phyloP scores from a whole-genome alignment of 2,329 filamentous ascomycete genomes.

The Tolypocladium ovalisporum region DNA sequence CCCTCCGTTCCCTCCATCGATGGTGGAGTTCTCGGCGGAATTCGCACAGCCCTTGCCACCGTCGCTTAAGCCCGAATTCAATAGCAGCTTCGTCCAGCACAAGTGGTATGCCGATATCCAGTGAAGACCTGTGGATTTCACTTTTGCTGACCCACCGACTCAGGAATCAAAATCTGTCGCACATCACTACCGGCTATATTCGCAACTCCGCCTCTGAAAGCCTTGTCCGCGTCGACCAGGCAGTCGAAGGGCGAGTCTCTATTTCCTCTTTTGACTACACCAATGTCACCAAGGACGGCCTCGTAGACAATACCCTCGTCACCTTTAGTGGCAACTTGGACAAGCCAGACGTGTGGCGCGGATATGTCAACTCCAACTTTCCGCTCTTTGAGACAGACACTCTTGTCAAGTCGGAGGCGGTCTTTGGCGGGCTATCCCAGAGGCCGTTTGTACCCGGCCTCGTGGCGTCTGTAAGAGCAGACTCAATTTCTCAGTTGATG shows the following conservation, averaged over 20 bases:
- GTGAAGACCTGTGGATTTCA: not conserved
- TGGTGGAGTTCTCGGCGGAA: constrained; percentile 15
- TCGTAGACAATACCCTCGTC: constrained; percentile 24
- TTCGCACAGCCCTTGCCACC: constrained; percentile 23
- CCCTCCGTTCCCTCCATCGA: constrained; percentile 13
- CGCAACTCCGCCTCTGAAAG: constrained; percentile 19
- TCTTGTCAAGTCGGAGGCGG: constrained; percentile 13
- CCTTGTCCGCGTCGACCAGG: constrained; percentile 20
- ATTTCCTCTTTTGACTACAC: constrained; percentile 23
- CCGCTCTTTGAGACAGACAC: constrained; percentile 19
- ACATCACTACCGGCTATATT: constrained; percentile 24
- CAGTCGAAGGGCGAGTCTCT: constrained; percentile 14
- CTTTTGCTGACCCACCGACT: not conserved
- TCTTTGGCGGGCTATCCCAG: constrained; percentile 12
- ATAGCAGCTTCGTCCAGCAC: constrained; percentile 24
- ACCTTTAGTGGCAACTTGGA: constrained; percentile 9
- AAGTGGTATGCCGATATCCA: constrained; percentile 18
- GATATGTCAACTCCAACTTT: constrained; percentile 25
- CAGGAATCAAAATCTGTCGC: constrained; percentile 26
- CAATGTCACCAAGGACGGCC: constrained; percentile 19
- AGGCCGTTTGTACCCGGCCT: constrained; percentile 7
- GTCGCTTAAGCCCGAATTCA: constrained; percentile 17
- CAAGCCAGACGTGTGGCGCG: constrained; percentile 16
- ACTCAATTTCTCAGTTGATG: not conserved
- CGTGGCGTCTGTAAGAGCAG: constrained; percentile 14